Evolutionary conservation across 805 yeast genomes (phyloP).

Genomic region (Aciculoconidium aculeatum): DNA sequence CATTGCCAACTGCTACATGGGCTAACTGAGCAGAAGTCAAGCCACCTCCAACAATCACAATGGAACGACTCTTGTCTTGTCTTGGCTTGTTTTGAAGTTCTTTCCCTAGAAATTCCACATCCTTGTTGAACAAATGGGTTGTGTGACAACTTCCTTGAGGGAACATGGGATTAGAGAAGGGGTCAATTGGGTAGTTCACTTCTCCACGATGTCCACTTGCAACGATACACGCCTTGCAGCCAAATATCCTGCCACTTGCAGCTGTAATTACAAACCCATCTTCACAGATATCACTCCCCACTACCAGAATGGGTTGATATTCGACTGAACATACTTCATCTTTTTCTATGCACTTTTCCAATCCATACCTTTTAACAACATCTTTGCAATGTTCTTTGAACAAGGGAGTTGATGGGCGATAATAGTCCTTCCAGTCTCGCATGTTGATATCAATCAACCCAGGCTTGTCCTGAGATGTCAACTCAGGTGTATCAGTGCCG

Average conservation of each 20-base stretch:
- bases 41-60: slow-evolving; percentile 42
- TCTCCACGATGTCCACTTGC: slow-evolving; percentile 33
- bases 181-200: slow-evolving; percentile 27
- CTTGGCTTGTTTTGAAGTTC: slow-evolving; percentile 9
- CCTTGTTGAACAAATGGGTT: slow-evolving; percentile 25
- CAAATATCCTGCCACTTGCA: slow-evolving; percentile 23
- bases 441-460: slow-evolving; percentile 38
- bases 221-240: slow-evolving; percentile 28
- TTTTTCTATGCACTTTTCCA: slow-evolving; percentile 23
- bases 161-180: slow-evolving; percentile 10
- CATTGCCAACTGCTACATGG: slow-evolving; percentile 27
- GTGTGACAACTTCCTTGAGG: slow-evolving; percentile 30
- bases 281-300: slow-evolving; percentile 17
- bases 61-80: slow-evolving; percentile 4
- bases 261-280: slow-evolving; percentile 31
- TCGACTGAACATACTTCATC: slow-evolving; percentile 29
- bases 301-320: slow-evolving; percentile 19
- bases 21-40: slow-evolving; percentile 43
- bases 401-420: slow-evolving; percentile 36
- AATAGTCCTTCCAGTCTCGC: slow-evolving; percentile 41
- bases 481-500: slow-evolving; percentile 3
- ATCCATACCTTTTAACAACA: slow-evolving; percentile 25
- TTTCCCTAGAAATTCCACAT: slow-evolving; percentile 19
- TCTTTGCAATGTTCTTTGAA: slow-evolving; percentile 35
- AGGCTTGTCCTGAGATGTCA: slow-evolving; percentile 19